A percentile compares a stretch with the other conserved stretches of the same genome.
These are phyloP conservation scores for Carex sylvatica DNA, from an alignment of 202 grass and related monocot genomes.

Conservation along the genomic window DNA sequence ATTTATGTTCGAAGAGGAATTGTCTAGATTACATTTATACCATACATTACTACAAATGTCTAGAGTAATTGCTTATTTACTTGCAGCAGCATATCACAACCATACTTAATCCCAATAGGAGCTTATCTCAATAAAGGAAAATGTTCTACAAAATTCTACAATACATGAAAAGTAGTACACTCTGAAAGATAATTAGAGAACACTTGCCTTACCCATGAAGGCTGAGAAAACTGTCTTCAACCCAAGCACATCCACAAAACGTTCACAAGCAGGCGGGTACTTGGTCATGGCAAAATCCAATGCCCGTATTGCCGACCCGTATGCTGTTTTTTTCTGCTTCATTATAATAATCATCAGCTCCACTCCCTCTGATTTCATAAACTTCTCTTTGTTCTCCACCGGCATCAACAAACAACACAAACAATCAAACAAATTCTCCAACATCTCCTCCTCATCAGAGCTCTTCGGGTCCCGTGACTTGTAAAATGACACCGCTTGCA, in stretches of 20 bases:
- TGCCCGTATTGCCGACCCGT: constrained; percentile 69
- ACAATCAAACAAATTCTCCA: constrained; percentile 95
- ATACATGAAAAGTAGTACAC: neutral
- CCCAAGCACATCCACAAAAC: constrained; percentile 85
- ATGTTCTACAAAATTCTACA: neutral
- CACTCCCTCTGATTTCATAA: constrained; percentile 88
- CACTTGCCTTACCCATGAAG: constrained; percentile 99
- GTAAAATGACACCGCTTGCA: constrained; percentile 91
- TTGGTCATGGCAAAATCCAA: constrained; percentile 94
- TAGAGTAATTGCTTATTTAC: neutral
- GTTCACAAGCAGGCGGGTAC: constrained; percentile 82
- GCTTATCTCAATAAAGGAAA: neutral
- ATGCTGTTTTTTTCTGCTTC: constrained; percentile 93
- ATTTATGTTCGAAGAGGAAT: neutral
- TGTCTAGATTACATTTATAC: neutral
- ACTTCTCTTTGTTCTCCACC: constrained; percentile 90
- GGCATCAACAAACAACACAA: constrained; percentile 90
- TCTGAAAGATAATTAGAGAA: neutral
- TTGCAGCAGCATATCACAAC: neutral
- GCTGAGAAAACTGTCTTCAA: constrained; percentile 89
- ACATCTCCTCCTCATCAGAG: constrained; percentile 92
- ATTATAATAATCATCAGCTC: constrained; percentile 99
- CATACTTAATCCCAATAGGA: neutral
- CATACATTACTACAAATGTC: neutral
- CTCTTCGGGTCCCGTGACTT: constrained; percentile 91